Conservation (phyloP, 2,329 filamentous ascomycete genomes). For the Claviceps africana region DNA sequence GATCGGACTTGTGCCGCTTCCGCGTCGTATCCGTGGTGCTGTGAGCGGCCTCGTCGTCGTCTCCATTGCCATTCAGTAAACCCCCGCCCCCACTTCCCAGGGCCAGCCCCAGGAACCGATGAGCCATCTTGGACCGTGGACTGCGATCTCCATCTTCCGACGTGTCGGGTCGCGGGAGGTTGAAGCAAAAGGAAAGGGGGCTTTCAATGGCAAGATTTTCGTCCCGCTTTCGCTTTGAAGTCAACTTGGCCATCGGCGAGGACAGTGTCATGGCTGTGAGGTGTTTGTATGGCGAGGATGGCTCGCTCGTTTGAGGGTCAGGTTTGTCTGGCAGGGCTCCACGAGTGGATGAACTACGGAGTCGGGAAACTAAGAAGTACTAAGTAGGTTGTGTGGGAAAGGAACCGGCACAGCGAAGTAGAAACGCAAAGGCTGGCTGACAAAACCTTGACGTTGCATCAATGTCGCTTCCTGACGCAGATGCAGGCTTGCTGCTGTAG, state of each 20-base stretch:
- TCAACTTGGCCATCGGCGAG: conserved; percentile 14
- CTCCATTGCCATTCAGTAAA: conserved; percentile 13
- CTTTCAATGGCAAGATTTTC: conserved; percentile 18
- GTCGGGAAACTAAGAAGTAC: background rate
- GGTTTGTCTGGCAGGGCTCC: background rate
- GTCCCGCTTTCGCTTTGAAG: conserved; percentile 34
- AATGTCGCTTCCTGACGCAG: background rate
- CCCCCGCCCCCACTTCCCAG: conserved; percentile 34
- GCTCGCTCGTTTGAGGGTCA: background rate
- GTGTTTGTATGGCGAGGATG: background rate
- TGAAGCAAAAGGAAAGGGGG: conserved; percentile 34
- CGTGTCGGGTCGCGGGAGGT: conserved; percentile 17
- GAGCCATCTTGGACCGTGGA: conserved; percentile 37
- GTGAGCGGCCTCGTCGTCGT: conserved; percentile 12
- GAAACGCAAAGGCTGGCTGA: too few species aligned
- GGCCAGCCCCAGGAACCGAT: conserved; percentile 37
- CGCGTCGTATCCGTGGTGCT: conserved; percentile 3
- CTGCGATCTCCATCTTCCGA: conserved; percentile 35
- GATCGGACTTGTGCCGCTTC: conserved; percentile 6
- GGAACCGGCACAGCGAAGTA: too few species aligned
- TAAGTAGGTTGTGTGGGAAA: background rate
- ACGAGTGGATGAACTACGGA: background rate
- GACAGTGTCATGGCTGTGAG: conserved; percentile 9
- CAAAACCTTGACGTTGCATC: background rate
- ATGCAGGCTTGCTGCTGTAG: background rate